Conservation (phyloP, 148 eudicot species). For the Cornus kousa region DNA sequence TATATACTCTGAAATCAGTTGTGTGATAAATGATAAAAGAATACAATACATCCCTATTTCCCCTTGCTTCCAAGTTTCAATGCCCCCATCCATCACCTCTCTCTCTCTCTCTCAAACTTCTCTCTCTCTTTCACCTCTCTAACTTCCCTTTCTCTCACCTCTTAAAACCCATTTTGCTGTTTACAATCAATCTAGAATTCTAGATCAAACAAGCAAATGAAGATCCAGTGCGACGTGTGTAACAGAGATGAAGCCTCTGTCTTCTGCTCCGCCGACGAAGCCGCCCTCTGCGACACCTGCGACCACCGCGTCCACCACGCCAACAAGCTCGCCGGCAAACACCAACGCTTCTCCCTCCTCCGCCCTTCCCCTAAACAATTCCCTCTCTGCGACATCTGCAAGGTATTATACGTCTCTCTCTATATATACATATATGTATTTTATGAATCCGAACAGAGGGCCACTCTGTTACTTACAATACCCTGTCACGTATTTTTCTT, state of each 20-base stretch:
- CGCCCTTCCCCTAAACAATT: slow-evolving; percentile 33
- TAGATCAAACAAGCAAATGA: slow-evolving; percentile 27
- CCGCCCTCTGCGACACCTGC: slow-evolving; percentile 58
- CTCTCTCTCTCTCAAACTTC: background rate
- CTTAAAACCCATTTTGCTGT: background rate
- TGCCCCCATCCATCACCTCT: background rate
- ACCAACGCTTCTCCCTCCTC: slow-evolving; percentile 59
- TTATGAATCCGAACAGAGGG: background rate
- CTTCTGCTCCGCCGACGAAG: slow-evolving; percentile 59
- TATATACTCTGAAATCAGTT: background rate
- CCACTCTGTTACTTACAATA: background rate
- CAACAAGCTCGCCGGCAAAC: slow-evolving; percentile 66
- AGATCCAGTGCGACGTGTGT: slow-evolving; percentile 77
- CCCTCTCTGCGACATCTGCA: slow-evolving; percentile 66
- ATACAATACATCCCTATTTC: background rate
- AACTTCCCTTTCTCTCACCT: background rate
- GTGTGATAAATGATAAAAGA: background rate
- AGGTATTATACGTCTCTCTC: slow-evolving; percentile 26
- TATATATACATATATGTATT: too few species aligned
- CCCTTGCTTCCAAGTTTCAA: background rate
- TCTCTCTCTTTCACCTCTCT: background rate
- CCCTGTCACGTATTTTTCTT: too few species aligned
- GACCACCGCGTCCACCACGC: slow-evolving; percentile 73
- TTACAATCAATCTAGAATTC: background rate
- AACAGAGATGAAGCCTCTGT: slow-evolving; percentile 46